Conservation (phyloP, 495 filamentous ascomycete genomes). For the Staphylotrichum tortipilum region DNA sequence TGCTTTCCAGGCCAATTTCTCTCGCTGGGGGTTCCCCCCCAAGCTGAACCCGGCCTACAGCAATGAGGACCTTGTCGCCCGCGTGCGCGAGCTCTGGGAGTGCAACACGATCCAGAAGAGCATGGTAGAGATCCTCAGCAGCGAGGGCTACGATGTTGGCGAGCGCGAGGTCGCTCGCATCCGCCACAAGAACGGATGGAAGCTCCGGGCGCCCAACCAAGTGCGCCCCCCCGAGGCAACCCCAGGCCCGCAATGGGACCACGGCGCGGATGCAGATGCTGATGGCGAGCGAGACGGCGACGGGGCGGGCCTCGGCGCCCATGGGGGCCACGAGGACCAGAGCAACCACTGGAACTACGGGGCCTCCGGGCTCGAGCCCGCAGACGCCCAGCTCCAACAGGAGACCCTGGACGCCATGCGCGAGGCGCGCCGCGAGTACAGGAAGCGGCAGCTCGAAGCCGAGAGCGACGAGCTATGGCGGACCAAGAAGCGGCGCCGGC, state of each 20-base stretch:
- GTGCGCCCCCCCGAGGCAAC: no score
- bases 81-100: conserved; percentile 70
- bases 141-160: conserved; percentile 63
- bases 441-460: conserved; percentile 47
- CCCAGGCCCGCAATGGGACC: no score
- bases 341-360: background rate
- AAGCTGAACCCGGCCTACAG: conserved; percentile 63
- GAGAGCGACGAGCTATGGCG: conserved; percentile 58
- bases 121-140: conserved; percentile 59
- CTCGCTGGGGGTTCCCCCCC: conserved; percentile 67
- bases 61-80: conserved; percentile 53
- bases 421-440: conserved; percentile 46
- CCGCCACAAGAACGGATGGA: conserved; percentile 55
- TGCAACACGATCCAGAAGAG: conserved; percentile 58
- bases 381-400: conserved; percentile 5
- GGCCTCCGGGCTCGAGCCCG: background rate
- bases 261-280: conserved; percentile 4
- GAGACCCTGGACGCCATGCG: conserved; percentile 9
- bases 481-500: conserved; percentile 60
- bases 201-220: no score
- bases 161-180: conserved; percentile 59
- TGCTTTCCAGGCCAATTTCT: conserved; percentile 64
- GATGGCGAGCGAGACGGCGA: conserved; percentile 22
- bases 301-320: background rate
- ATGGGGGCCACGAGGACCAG: background rate